Conservation (phyloP, 1,284 basidiomycete genomes). For the Vanrija pseudolonga region DNA sequence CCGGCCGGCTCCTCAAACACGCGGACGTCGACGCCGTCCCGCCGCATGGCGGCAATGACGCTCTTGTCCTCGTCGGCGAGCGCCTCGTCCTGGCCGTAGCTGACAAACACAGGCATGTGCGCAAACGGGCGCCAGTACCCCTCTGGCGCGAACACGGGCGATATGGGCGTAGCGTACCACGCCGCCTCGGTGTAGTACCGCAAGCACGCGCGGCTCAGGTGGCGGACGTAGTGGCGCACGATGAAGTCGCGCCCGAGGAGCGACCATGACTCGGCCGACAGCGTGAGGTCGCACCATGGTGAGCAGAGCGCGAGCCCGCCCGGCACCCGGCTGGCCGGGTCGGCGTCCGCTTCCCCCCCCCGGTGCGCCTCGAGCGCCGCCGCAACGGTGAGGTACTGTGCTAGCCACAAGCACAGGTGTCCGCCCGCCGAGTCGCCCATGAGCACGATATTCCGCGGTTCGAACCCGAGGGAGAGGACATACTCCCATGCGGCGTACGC, state of each 20-base stretch:
- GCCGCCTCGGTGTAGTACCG: conserved; percentile 11
- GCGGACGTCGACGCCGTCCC: conserved; percentile 28
- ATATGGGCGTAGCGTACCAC: conserved; percentile 14
- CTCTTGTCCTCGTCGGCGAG: conserved; percentile 32
- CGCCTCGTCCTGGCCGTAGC: conserved; percentile 36
- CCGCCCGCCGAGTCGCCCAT: not conserved
- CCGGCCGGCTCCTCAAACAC: conserved; percentile 5
- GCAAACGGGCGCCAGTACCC: conserved; percentile 21
- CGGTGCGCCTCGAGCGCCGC: not conserved
- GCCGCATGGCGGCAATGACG: conserved; percentile 27
- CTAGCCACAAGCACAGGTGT: not conserved
- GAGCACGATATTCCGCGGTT: not conserved
- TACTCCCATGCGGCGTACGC: not conserved
- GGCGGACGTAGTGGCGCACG: conserved; percentile 13
- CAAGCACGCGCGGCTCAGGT: conserved; percentile 4
- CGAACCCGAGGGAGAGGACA: not conserved
- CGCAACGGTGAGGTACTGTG: not conserved
- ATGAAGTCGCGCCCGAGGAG: not conserved
- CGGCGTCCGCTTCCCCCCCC: no score
- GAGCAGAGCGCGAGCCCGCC: conserved; percentile 6
- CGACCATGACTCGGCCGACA: conserved; percentile 16
- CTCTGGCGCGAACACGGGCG: conserved; percentile 17
- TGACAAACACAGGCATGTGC: conserved; percentile 27
- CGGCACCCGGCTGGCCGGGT: conserved; percentile 17
- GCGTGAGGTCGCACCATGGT: conserved; percentile 13